Percentiles rank a stretch among this genome's conserved stretches.
Evolutionary conservation across 495 filamentous ascomycete genomes (phyloP).

Genomic region (Parmelia sp.): DNA sequence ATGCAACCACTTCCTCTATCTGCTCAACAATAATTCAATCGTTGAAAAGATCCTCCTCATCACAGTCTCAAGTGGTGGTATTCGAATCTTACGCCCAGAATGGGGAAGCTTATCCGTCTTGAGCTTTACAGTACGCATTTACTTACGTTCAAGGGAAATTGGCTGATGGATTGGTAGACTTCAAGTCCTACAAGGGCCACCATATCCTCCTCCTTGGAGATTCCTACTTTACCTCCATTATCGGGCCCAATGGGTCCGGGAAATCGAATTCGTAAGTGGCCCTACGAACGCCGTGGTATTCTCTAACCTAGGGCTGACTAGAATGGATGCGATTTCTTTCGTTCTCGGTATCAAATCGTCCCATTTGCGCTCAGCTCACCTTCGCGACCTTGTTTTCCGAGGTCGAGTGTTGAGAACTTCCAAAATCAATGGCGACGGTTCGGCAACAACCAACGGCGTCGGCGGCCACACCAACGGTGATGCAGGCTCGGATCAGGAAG

Average conservation of each 20-base stretch:
- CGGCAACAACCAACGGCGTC: slow-evolving; percentile 46
- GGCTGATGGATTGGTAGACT: slow-evolving; percentile 56
- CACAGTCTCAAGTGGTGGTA: not conserved
- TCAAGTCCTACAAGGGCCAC: slow-evolving; percentile 98
- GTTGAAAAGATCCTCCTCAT: not conserved
- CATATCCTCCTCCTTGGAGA: slow-evolving; percentile 93
- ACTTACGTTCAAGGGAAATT: not conserved
- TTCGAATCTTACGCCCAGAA: slow-evolving; percentile 31
- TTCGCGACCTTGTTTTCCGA: slow-evolving; percentile 92
- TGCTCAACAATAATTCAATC: not conserved
- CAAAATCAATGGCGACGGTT: slow-evolving; percentile 82
- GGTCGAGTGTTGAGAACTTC: slow-evolving; percentile 87
- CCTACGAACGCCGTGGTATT: slow-evolving; percentile 4
- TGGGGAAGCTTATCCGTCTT: slow-evolving; percentile 88
- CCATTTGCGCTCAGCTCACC: slow-evolving; percentile 88
- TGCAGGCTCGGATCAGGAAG: slow-evolving; percentile 44
- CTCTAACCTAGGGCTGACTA: slow-evolving; percentile 35
- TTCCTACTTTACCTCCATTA: slow-evolving; percentile 98
- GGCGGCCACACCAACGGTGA: slow-evolving; percentile 47
- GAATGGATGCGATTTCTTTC: slow-evolving; percentile 99
- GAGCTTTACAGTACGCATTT: slow-evolving; percentile 77
- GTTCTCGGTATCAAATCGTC: slow-evolving; percentile 98
- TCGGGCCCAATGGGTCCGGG: slow-evolving; percentile 97
- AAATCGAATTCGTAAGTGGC: slow-evolving; percentile 95
- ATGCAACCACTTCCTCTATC: not conserved